Conservation (phyloP, 2,329 filamentous ascomycete species). For the Scytalidium lignicola region DNA sequence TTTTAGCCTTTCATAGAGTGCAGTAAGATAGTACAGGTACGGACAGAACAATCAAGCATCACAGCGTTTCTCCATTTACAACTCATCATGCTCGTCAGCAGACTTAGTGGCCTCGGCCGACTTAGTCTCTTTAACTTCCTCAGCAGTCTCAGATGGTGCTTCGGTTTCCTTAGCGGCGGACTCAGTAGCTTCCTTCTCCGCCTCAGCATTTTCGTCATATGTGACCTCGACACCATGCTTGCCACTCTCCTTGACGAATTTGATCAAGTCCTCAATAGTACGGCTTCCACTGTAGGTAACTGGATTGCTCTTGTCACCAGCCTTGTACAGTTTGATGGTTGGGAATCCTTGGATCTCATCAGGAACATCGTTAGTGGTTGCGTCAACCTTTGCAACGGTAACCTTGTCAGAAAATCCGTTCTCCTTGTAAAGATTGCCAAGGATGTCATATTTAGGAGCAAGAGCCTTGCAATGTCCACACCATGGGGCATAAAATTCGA, state of each 20-base stretch:
- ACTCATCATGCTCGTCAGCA: constrained; percentile 60
- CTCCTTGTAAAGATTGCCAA: constrained; percentile 70
- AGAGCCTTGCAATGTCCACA: constrained; percentile 99
- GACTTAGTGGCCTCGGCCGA: constrained; percentile 35
- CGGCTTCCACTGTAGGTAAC: constrained; percentile 84
- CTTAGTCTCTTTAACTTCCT: constrained; percentile 43
- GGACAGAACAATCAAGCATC: neutral
- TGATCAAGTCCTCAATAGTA: constrained; percentile 83
- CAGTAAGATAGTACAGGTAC: neutral
- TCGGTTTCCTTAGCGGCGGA: constrained; percentile 29
- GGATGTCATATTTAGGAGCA: constrained; percentile 93
- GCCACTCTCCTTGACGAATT: constrained; percentile 93
- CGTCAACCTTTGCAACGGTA: constrained; percentile 94
- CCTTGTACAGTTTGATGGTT: constrained; percentile 96
- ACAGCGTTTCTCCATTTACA: constrained; percentile 49
- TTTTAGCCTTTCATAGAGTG: neutral
- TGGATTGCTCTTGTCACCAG: constrained; percentile 78
- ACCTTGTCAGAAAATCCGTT: constrained; percentile 77
- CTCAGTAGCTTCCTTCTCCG: constrained; percentile 32
- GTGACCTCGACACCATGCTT: constrained; percentile 74
- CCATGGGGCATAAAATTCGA: constrained; percentile 99
- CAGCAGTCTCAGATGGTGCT: constrained; percentile 38
- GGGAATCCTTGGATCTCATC: constrained; percentile 98
- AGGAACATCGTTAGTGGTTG: constrained; percentile 91
- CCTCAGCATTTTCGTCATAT: constrained; percentile 50